A percentile compares a stretch with the other conserved stretches of the same genome.
These are phyloP conservation scores for Penicillium sp. DNA, from an alignment of 2,329 filamentous ascomycete genomes.

Conservation along the genomic window DNA sequence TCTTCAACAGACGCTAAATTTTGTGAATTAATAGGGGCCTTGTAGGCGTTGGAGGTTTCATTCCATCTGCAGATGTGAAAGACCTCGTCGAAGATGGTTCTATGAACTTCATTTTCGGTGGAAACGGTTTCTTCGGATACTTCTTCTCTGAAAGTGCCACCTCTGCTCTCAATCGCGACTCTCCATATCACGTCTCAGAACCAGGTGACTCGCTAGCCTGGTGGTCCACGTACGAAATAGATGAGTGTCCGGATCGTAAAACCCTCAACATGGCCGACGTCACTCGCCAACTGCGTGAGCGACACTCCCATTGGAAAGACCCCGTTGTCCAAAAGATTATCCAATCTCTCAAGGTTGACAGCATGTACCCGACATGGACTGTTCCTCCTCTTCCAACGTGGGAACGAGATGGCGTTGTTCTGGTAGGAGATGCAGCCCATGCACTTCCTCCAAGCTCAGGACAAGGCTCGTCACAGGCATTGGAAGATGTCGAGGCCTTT, in stretches of 20 bases:
- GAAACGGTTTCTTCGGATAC: conserved; percentile 60
- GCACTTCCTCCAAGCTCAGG: conserved; percentile 61
- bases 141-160: conserved; percentile 41
- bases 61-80: conserved; percentile 40
- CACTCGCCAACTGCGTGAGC: conserved; percentile 44
- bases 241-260: conserved; percentile 41
- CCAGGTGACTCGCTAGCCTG: conserved; percentile 47
- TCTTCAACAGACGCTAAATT: too few species aligned
- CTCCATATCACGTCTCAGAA: conserved; percentile 34
- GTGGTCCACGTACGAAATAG: conserved; percentile 55
- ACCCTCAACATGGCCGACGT: conserved; percentile 40
- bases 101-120: conserved; percentile 55
- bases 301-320: conserved; percentile 56
- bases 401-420: conserved; percentile 55
- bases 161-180: conserved; percentile 31
- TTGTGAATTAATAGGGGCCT: too few species aligned
- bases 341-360: conserved; percentile 45
- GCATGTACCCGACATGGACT: conserved; percentile 58
- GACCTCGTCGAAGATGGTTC: conserved; percentile 42
- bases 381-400: conserved; percentile 56
- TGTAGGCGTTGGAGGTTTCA: conserved; percentile 55
- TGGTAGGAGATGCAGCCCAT: conserved; percentile 65
- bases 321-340: conserved; percentile 53
- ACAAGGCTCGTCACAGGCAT: conserved; percentile 62
- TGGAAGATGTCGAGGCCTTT: conserved; percentile 61